Base-by-base conservation (phyloP, 2,329 filamentous ascomycete genomes). In the Fusarium ambrosium region DNA sequence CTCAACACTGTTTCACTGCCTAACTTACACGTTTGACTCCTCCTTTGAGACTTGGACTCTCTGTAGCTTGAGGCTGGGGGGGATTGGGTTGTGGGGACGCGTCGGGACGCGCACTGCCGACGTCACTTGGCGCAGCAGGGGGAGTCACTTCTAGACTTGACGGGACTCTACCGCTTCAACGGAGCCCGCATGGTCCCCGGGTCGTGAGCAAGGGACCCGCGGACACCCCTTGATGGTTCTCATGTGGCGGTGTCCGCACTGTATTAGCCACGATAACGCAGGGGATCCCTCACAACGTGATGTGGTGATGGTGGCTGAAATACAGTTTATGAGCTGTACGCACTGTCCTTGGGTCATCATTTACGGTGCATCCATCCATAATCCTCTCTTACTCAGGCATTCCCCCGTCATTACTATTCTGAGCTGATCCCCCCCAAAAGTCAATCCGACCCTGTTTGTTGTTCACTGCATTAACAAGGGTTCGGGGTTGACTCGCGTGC, bases 111-210 rank as follows among this genome's bases (percentile, higher is more conserved):
- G 68, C 71, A 76, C 68, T 74, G 74, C 74, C 74, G 74, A 76
- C 74, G 74, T 76, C 74, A 76, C 72, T 75, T 68, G 62, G 67
- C 70, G 70, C 68, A 66, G 55, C 60, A 79, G 64, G 73, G 70
- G 64, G 68, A n/a, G 55, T 36, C 20, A 27, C 51, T 39, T 24
- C 27, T 59, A 32, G 39, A 55, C 41, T 62, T 62, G 18, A 11
- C 22, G 61, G 34, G 41, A 32, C 20, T 43, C 16, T 36, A 20
- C n/a, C 27, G 59, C 29, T 36, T 20, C n/a, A 34, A 22, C 59
- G 37, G 59, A 34, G 39, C 20, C 41, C 41, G 32, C 45, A 51
- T 27, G 24, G 45, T 51, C 16, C 16, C 45, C 22, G 24, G 45
- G 45, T 51, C 16, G 45, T 29, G 65, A 39, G 41, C 36, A 39